phyloP scores from a whole-genome alignment of 176 grass and related monocot species.

The Carex myosuroides region DNA sequence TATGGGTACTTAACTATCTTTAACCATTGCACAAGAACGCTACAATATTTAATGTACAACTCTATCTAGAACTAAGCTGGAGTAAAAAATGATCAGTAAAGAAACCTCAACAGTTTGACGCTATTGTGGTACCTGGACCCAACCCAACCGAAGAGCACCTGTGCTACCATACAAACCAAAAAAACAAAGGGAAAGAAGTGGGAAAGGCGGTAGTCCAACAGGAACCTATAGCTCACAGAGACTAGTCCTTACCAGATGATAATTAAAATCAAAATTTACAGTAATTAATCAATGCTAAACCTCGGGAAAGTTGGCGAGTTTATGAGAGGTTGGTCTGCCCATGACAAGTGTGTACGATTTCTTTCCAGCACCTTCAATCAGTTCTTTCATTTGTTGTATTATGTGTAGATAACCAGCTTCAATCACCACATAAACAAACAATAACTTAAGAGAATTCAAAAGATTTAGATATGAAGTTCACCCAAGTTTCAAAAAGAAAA shows the following conservation, averaged over 20 bases:
- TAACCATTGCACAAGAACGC: not conserved
- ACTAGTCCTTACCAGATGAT: not conserved
- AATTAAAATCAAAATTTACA: not conserved
- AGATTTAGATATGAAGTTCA: not conserved
- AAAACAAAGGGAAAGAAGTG: not conserved
- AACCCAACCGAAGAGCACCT: not conserved
- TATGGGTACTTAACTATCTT: not conserved
- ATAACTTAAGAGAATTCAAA: not conserved
- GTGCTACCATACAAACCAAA: not conserved
- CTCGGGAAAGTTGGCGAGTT: conserved; percentile 98
- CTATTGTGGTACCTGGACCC: not conserved
- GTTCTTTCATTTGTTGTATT: conserved; percentile 87
- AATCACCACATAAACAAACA: conserved; percentile 23
- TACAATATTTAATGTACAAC: not conserved
- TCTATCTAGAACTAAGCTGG: not conserved
- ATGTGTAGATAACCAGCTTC: conserved; percentile 95
- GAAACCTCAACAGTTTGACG: not conserved
- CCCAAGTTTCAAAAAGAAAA: not conserved
- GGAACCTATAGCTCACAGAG: not conserved
- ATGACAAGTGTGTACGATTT: conserved; percentile 94
- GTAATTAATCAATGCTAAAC: conserved; percentile 25
- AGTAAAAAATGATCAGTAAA: not conserved
- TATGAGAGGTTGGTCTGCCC: conserved; percentile 78
- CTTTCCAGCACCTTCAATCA: conserved; percentile 79
- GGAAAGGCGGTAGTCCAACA: not conserved